Conservation (phyloP, 2,329 filamentous ascomycete genomes). For the Thelonectria discophora region DNA sequence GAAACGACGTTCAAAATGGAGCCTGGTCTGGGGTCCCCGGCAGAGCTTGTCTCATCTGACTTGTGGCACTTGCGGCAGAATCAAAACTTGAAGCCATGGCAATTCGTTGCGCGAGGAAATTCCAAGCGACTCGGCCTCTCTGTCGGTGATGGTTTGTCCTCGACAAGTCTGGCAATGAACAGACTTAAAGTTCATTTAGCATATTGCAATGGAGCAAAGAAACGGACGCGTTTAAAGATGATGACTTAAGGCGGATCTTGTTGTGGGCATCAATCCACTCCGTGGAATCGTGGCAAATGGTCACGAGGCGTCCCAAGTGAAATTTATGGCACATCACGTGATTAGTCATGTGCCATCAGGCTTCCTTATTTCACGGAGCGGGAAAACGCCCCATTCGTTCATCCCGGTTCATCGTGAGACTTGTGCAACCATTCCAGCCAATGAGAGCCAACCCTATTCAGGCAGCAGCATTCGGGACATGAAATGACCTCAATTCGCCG, state of each 20-base stretch:
- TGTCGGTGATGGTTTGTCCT: no score
- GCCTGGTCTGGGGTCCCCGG: conserved; percentile 25
- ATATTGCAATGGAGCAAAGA: background rate
- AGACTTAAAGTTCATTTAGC: background rate
- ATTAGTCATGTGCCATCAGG: conserved; percentile 2
- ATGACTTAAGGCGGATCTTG: conserved; percentile 12
- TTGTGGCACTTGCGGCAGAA: background rate
- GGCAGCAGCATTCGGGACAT: conserved; percentile 41
- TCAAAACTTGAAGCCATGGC: background rate
- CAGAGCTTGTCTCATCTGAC: background rate
- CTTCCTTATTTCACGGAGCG: background rate
- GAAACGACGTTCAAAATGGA: conserved; percentile 31
- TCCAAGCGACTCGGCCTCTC: background rate
- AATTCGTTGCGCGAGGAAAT: background rate
- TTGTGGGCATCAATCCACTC: conserved; percentile 7
- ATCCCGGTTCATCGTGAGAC: conserved; percentile 1
- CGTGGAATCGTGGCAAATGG: background rate
- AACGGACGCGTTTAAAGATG: conserved; percentile 1
- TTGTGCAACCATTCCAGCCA: conserved; percentile 19
- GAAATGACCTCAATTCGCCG: conserved; percentile 42
- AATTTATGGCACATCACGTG: background rate
- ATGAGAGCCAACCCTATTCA: conserved; percentile 33
- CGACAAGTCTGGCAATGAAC: no score
- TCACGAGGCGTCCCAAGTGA: conserved; percentile 6
- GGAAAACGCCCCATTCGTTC: conserved; percentile 11